Base-by-base conservation (phyloP, 352 stramenopile species). In the Thalassiosira oceanica region DNA sequence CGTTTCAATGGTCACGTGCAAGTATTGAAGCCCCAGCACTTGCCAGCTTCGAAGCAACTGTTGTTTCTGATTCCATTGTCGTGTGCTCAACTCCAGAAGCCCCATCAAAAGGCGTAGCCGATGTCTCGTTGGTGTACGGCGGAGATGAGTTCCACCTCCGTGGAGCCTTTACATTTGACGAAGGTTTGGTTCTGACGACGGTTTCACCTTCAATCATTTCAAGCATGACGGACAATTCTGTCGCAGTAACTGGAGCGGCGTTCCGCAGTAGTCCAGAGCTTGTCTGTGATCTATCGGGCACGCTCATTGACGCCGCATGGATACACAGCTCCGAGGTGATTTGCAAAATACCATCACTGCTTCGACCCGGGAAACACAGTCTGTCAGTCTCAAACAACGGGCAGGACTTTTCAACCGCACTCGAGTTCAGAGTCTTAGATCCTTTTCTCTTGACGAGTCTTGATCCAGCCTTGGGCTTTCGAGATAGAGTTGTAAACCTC, bases 301-400 rank as follows among this genome's bases (percentile, higher is more conserved):
- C 43, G 11, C 6, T 46, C 24, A 35, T 70, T 8, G 20, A 72
- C 13, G 63, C 52, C 26, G 52, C 51, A 13, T 74, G 70, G 57
- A 33, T 77, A 16, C 61, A 21, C 16, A 55, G 67, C 11, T 42
- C 45, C 35, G 13, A 66, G 45, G 50, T 81, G 2, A 15, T 45
- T 4, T 81, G 63, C 37, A 27, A 26, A 42, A 5, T 81, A 24
- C 54, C 63, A 4, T 29, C 61, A 33, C 60, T 54, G 13, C 39
- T 81, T 4, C n/a, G 45, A n/a, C 60, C 72, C 24, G 57, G 61
- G 49, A 28, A 37, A 37, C 73, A 81, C 35, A 36, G 23, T 10
- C 50, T 81, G 28, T 63, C 23, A 20, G 24, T 81, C 45, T 52
- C 72, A 35, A 70, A 61, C 29, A 81, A 81, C 61, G 72, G 64